Evolutionary conservation across 139 green algal genomes (phyloP).

Genomic region (Picochlorum sp.): DNA sequence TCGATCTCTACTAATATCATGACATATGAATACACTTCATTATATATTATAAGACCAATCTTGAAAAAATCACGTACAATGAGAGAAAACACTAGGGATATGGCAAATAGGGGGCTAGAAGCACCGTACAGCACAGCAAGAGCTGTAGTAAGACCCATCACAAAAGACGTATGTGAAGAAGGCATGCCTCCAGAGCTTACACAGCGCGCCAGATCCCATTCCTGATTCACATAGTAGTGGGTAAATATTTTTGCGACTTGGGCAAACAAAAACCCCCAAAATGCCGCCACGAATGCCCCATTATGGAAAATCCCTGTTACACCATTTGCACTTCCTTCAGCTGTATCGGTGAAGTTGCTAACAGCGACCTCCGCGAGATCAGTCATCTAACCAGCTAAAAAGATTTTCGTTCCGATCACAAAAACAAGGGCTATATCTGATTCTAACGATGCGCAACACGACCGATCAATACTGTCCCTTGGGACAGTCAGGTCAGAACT

Average conservation of each 20-base stretch:
- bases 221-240: slow-evolving; percentile 32
- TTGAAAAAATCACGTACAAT: slow-evolving; percentile 54
- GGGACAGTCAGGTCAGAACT: too few relatives aligned
- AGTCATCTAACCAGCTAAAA: too few relatives aligned
- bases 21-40: neutral
- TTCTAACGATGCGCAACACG: too few relatives aligned
- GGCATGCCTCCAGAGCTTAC: slow-evolving; percentile 61
- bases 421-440: too few relatives aligned
- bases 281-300: slow-evolving; percentile 48
- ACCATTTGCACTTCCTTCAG: neutral
- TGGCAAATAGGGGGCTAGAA: slow-evolving; percentile 46
- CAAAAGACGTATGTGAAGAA: slow-evolving; percentile 57
- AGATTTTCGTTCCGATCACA: too few relatives aligned
- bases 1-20: neutral
- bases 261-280: slow-evolving; percentile 55
- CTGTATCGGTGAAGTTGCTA: too few relatives aligned
- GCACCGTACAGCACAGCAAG: slow-evolving; percentile 51
- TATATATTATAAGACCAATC: neutral
- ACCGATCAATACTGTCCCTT: too few relatives aligned
- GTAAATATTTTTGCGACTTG: slow-evolving; percentile 62
- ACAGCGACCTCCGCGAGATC: too few relatives aligned
- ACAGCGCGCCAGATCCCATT: slow-evolving; percentile 37
- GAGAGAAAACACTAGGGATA: slow-evolving; percentile 47
- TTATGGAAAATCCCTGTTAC: slow-evolving; percentile 30
- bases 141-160: slow-evolving; percentile 51